These are phyloP conservation scores for Paramarasmius palmivorus DNA, from an alignment of 1,284 basidiomycete genomes.

Conservation along the genomic window DNA sequence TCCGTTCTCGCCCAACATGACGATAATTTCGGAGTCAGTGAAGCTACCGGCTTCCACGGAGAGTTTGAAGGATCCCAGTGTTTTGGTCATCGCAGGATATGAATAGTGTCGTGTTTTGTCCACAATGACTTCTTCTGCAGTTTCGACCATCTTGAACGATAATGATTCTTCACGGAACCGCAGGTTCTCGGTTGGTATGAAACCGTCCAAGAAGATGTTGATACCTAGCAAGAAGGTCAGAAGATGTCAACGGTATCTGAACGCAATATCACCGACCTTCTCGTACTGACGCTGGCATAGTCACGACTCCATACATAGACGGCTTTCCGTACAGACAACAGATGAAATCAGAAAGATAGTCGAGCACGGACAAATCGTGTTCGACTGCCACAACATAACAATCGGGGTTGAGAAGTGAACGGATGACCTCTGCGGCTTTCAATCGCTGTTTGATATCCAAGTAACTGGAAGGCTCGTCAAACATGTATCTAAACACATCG, in stretches of 20 bases:
- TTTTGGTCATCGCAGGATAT: conserved; percentile 96
- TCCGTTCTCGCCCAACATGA: conserved; percentile 97
- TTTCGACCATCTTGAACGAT: conserved; percentile 95
- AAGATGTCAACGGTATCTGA: conserved; percentile 8
- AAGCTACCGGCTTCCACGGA: conserved; percentile 86
- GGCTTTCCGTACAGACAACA: conserved; percentile 97
- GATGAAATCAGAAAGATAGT: conserved; percentile 96
- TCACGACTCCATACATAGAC: conserved; percentile 96
- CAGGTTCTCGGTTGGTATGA: conserved; percentile 97
- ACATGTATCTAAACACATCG: conserved; percentile 77
- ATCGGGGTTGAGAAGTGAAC: conserved; percentile 74
- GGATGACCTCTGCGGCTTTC: conserved; percentile 94
- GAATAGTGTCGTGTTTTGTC: conserved; percentile 86
- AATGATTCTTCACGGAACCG: conserved; percentile 94
- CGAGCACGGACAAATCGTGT: conserved; percentile 95
- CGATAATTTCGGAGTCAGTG: conserved; percentile 96
- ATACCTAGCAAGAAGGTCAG: conserved; percentile 65
- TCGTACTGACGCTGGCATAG: conserved; percentile 94
- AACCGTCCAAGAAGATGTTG: conserved; percentile 97
- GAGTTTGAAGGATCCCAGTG: conserved; percentile 90
- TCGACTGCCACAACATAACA: conserved; percentile 96
- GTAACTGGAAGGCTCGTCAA: conserved; percentile 97
- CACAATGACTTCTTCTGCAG: conserved; percentile 81
- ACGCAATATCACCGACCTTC: conserved; percentile 64
- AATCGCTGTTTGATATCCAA: conserved; percentile 94